phyloP scores from a whole-genome alignment of 768 basidiomycete genomes.

The Cantharellus cinnabarinus region DNA sequence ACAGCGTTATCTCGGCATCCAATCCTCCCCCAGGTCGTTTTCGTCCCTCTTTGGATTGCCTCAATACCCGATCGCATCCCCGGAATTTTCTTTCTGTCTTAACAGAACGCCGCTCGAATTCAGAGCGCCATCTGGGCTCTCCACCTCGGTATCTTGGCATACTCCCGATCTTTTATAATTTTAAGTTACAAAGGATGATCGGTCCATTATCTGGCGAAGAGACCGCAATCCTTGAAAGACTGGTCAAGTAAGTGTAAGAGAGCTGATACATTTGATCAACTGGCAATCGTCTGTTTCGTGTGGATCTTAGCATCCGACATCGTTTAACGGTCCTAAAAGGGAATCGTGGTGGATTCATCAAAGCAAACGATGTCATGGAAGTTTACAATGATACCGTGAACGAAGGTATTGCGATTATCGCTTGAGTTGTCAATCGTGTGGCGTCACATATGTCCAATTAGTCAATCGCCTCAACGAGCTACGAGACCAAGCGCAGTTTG shows the following conservation, averaged over 20 bases:
- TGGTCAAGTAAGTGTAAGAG: constrained; percentile 51
- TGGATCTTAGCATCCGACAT: constrained; percentile 57
- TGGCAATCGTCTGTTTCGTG: too few relatives aligned
- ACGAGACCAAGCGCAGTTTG: constrained; percentile 44
- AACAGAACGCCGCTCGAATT: too few relatives aligned
- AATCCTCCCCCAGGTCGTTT: too few relatives aligned
- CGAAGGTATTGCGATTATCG: constrained; percentile 39
- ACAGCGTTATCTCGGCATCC: too few relatives aligned
- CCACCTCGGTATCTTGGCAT: too few relatives aligned
- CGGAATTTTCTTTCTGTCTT: too few relatives aligned
- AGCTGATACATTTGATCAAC: not conserved
- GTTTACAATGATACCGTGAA: constrained; percentile 88
- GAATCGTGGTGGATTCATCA: constrained; percentile 81
- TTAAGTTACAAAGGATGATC: not conserved
- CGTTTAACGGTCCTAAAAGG: constrained; percentile 87
- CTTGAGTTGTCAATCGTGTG: not conserved
- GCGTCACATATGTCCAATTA: constrained; percentile 14
- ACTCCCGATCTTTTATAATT: not conserved
- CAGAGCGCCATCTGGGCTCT: too few relatives aligned
- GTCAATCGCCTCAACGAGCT: constrained; percentile 86
- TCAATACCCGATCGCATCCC: too few relatives aligned
- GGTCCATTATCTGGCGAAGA: constrained; percentile 26
- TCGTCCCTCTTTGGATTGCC: too few relatives aligned
- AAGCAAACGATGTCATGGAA: constrained; percentile 77
- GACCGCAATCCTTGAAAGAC: constrained; percentile 79